phyloP scores from a whole-genome alignment of 2,329 filamentous ascomycete species.

The Colletotrichum tabaci region DNA sequence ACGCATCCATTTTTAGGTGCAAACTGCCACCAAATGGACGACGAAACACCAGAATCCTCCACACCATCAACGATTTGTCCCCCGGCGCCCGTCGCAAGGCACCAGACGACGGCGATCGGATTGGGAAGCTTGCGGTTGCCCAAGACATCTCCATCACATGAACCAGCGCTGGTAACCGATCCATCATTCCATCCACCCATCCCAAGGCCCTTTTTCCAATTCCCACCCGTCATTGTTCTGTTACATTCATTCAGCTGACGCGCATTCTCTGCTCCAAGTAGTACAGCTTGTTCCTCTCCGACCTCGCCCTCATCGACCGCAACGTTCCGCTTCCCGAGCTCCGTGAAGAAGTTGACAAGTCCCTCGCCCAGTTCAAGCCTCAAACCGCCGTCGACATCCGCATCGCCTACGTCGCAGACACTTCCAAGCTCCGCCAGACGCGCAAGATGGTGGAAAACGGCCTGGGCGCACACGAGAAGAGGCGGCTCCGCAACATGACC shows the following conservation, averaged over 20 bases:
- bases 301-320: neutral
- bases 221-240: neutral
- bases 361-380: neutral
- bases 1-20: neutral
- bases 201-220: too few species aligned
- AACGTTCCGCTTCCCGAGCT: neutral
- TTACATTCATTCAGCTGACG: neutral
- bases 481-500: neutral
- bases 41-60: neutral
- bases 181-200: too few species aligned
- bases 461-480: neutral
- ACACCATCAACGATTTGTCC: neutral
- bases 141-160: neutral
- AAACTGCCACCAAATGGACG: neutral
- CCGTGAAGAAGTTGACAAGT: neutral
- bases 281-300: neutral
- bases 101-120: neutral
- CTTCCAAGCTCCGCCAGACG: neutral
- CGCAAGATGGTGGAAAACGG: neutral
- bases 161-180: too few species aligned
- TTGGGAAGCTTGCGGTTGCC: neutral
- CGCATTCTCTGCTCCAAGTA: neutral
- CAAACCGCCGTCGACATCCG: neutral
- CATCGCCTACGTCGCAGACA: neutral
- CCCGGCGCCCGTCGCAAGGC: neutral